phyloP scores from a whole-genome alignment of 2,329 filamentous ascomycete species.

The Fusarium marasasianum region DNA sequence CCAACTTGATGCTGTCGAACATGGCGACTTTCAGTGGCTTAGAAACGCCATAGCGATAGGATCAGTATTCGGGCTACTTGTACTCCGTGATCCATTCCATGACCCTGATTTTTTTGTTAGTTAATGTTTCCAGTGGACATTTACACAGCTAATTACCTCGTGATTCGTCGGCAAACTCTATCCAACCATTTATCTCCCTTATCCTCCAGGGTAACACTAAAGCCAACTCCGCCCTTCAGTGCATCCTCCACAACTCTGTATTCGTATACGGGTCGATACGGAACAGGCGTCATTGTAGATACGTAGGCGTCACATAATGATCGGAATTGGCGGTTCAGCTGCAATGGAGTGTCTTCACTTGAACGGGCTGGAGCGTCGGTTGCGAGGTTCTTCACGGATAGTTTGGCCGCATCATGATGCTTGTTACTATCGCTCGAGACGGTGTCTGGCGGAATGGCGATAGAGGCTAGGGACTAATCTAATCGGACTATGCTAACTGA shows the following conservation, averaged over 20 bases:
- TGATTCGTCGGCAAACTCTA: neutral
- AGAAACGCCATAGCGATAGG: neutral
- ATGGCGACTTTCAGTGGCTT: neutral
- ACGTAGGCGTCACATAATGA: slow-evolving; percentile 13
- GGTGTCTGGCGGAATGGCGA: slow-evolving; percentile 4
- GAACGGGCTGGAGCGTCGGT: neutral
- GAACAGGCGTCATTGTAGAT: slow-evolving; percentile 9
- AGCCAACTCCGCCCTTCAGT: neutral
- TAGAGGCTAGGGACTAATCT: slow-evolving; percentile 13
- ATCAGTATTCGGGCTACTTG: neutral
- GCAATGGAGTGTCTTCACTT: slow-evolving; percentile 7
- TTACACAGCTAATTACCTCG: neutral
- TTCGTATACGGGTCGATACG: slow-evolving; percentile 1
- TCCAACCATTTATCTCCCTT: neutral
- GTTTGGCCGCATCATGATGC: slow-evolving; percentile 7
- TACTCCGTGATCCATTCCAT: too few species aligned
- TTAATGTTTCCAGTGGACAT: neutral
- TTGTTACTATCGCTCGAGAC: slow-evolving; percentile 4
- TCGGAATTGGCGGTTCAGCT: slow-evolving; percentile 18
- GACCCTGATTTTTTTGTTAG: neutral
- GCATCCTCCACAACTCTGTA: neutral
- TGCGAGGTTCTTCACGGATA: slow-evolving; percentile 17
- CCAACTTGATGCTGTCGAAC: neutral
- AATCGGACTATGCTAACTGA: slow-evolving; percentile 26
- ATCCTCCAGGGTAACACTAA: neutral